These are phyloP conservation scores for Penicillium griseofulvum DNA, from an alignment of 2,329 filamentous ascomycete genomes.

Conservation along the genomic window DNA sequence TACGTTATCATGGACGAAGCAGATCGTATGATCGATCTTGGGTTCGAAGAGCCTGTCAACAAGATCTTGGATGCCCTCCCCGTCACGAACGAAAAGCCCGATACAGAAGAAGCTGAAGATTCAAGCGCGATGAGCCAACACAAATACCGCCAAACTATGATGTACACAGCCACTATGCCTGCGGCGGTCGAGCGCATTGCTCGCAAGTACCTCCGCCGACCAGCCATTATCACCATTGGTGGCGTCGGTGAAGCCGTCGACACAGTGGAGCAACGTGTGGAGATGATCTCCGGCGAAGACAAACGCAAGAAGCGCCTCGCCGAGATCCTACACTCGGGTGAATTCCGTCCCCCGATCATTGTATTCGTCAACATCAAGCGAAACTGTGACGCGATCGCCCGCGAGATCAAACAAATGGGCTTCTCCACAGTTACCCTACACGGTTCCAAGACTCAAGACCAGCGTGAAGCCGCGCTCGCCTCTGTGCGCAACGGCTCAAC, in stretches of 20 bases:
- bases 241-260: slow-evolving; percentile 95
- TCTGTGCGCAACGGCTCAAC: slow-evolving; percentile 77
- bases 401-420: slow-evolving; percentile 92
- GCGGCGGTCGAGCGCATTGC: slow-evolving; percentile 88
- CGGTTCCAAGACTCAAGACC: slow-evolving; percentile 94
- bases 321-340: slow-evolving; percentile 77
- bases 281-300: slow-evolving; percentile 87
- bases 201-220: slow-evolving; percentile 90
- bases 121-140: slow-evolving; percentile 78
- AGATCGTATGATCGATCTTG: slow-evolving; percentile 97
- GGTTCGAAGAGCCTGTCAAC: slow-evolving; percentile 96
- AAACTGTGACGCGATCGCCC: slow-evolving; percentile 92
- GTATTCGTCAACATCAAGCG: slow-evolving; percentile 99
- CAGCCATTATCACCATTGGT: slow-evolving; percentile 91
- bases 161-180: slow-evolving; percentile 99
- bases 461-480: slow-evolving; percentile 87
- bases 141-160: slow-evolving; percentile 96
- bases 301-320: slow-evolving; percentile 94
- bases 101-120: slow-evolving; percentile 87
- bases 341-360: slow-evolving; percentile 87
- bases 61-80: slow-evolving; percentile 95
- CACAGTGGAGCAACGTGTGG: slow-evolving; percentile 94
- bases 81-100: slow-evolving; percentile 90
- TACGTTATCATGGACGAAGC: slow-evolving; percentile 99
- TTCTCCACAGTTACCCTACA: slow-evolving; percentile 88